These are phyloP conservation scores for Lichenothelia convexa DNA, from an alignment of 495 filamentous ascomycete species.

Conservation along the genomic window DNA sequence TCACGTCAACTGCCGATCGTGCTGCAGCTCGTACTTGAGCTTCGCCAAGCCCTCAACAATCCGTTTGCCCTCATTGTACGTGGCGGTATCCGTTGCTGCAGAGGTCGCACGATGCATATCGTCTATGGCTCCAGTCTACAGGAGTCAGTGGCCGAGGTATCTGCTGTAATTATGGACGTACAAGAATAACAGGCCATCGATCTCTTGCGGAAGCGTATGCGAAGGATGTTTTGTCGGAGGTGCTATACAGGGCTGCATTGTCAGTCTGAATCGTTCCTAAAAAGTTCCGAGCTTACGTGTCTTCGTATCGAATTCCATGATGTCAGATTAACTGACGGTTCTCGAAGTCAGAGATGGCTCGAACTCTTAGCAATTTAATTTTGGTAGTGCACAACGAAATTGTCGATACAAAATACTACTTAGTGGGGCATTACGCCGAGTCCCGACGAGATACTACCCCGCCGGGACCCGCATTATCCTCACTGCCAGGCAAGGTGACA, in stretches of 20 bases:
- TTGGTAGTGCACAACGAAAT: background rate
- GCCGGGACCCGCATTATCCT: no score
- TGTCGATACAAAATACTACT: no score
- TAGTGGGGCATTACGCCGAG: no score
- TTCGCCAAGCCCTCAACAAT: slow-evolving; percentile 64
- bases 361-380: background rate
- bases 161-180: slow-evolving; percentile 22
- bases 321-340: background rate
- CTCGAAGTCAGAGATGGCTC: no score
- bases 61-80: slow-evolving; percentile 61
- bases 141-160: slow-evolving; percentile 2
- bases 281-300: slow-evolving; percentile 17
- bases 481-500: no score
- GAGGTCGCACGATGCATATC: slow-evolving; percentile 67
- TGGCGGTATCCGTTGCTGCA: slow-evolving; percentile 38
- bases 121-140: slow-evolving; percentile 82
- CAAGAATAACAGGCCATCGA: slow-evolving; percentile 86
- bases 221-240: slow-evolving; percentile 70
- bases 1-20: slow-evolving; percentile 67
- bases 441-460: no score
- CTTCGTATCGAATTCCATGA: slow-evolving; percentile 30
- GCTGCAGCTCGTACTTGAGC: slow-evolving; percentile 91
- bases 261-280: slow-evolving; percentile 9
- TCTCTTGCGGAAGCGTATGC: slow-evolving; percentile 64
- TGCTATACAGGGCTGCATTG: slow-evolving; percentile 50